Base-by-base conservation (phyloP, 1,139 yeast genomes). In the Suhomyces terraborum region DNA sequence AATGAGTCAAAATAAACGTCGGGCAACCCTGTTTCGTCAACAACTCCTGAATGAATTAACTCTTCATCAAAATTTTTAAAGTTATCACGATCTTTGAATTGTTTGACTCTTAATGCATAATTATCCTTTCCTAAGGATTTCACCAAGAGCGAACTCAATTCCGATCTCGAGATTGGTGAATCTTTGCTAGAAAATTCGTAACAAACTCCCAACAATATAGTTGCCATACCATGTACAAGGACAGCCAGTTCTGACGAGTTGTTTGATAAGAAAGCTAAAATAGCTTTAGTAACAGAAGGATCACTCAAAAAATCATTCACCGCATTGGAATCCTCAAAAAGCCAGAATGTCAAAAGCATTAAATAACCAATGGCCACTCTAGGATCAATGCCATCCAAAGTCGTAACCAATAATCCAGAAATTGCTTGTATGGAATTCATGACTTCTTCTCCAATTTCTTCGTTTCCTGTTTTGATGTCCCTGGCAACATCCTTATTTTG, bases 11-110 rank as follows among this genome's bases (percentile, higher is more conserved):
- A 84, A 52, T 77, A 88, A 1, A 91, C 88, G 43, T 81, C 79
- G 0, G 98, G 98, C 28, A 91, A 70, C 1, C 98, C 98, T 1
- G 95, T 82, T 3, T 80, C 83, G 56, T 88, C 95, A 47, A 78
- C 76, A 9, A 36, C 59, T 46, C 35, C 49, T 46, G 28, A 56
- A 27, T 45, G 55, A 38, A 40, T 53, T 27, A 23, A 51, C 6
- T 72, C 72, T 8, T 75, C 78, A 23, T 78, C 81, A 50, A 79
- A 84, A 36, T 77, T 75, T 14, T 76, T 72, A 55, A 88, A 81
- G 8, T 66, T 59, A 0, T 75, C 62, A 43, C 74, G 70, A 35
- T 85, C 85, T 46, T 80, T 79, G 52, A 94, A 81, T 54, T 86
- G 88, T 40, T 80, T 80, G 6, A 93, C 76, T 50, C 84, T 83